Evolutionary conservation across 1,284 basidiomycete species (phyloP), one percentile per base, ranked within the genome.

Genomic region (Trametes sp.): DNA sequence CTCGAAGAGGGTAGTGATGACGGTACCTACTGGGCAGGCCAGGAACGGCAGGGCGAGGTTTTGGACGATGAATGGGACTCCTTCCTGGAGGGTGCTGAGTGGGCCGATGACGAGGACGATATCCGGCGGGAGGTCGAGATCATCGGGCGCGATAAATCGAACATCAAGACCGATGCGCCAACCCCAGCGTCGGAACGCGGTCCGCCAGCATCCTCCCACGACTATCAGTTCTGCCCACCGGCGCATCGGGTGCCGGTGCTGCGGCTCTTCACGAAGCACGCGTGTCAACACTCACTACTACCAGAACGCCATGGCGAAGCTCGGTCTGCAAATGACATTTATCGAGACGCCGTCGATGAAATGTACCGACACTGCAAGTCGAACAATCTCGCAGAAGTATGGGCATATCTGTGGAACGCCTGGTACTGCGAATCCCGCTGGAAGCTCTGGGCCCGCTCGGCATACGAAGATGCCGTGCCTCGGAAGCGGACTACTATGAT

Each of bases 201-300:
- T 11, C 19, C 19, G 6, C 49, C 9, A 4, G 26, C 49, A 19
- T 19, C 10, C 11, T 33, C 31, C 11, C 31, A 6, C 31, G 11
- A 33, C 31, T 33, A 33, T 11, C 31, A 33, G 31, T 33, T 33
- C 31, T 33, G 31, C 31, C 31, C 11, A 11, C 6, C 31, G 31
- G 16, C 49, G 0, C 67, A 68, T 33, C 64, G 64, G 4, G 16
- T 14, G 4, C 36, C 36, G 16, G 36, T 38, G 36, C 16, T 38
- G 36, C 24, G 45, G 9, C 4, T 48, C 3, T 48, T 26, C 10
- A 6, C 45, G 24, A 48, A 48, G 13, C 23, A 26, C 45, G 45
- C 45, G 9, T 48, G 24, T 26, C 45, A 28, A 6, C 45, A 48
- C 19, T 19, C 45, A 9, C 28, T 48, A 2, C 24, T 48, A 2